A percentile compares a stretch with the other conserved stretches of the same genome.
These are phyloP conservation scores for Moricandia moricandioides DNA, from an alignment of 345 rosid genomes.

Conservation along the genomic window DNA sequence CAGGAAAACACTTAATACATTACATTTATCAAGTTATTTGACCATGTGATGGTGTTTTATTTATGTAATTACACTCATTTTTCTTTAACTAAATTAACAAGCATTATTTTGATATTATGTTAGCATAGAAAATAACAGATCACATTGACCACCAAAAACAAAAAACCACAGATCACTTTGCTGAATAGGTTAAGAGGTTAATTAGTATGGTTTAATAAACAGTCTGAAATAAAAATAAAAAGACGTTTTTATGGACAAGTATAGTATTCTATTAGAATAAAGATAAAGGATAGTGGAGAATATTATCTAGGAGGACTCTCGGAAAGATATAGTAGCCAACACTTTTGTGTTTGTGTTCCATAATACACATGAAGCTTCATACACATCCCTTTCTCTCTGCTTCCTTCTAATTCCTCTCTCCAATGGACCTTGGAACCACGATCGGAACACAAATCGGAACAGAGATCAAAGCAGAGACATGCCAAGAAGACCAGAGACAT, in stretches of 20 bases:
- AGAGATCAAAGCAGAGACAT: constrained; percentile 51
- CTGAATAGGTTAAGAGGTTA: too few relatives aligned
- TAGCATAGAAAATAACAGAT: too few relatives aligned
- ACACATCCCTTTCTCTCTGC: constrained; percentile 15
- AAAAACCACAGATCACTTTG: too few relatives aligned
- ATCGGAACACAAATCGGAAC: constrained; percentile 14
- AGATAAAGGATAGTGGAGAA: constrained; percentile 10
- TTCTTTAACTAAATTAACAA: too few relatives aligned
- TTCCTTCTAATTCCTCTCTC: constrained; percentile 22
- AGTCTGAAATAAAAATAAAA: too few relatives aligned
- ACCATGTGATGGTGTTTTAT: too few relatives aligned
- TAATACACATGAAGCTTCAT: constrained; percentile 25
- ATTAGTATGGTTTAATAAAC: background rate
- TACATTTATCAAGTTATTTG: too few relatives aligned
- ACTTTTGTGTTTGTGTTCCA: background rate
- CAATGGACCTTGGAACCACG: constrained; percentile 21
- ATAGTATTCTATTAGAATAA: background rate
- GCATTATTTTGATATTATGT: too few relatives aligned
- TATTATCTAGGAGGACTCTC: constrained; percentile 15
- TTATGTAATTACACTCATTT: too few relatives aligned
- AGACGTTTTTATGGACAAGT: background rate
- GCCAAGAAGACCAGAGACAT: constrained; percentile 34
- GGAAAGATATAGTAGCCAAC: constrained; percentile 13
- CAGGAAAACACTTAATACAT: too few relatives aligned
- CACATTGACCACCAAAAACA: too few relatives aligned